Evolutionary conservation across 768 basidiomycete genomes (phyloP), one percentile per base, ranked within the genome.

Genomic region (Pholiota conissans): DNA sequence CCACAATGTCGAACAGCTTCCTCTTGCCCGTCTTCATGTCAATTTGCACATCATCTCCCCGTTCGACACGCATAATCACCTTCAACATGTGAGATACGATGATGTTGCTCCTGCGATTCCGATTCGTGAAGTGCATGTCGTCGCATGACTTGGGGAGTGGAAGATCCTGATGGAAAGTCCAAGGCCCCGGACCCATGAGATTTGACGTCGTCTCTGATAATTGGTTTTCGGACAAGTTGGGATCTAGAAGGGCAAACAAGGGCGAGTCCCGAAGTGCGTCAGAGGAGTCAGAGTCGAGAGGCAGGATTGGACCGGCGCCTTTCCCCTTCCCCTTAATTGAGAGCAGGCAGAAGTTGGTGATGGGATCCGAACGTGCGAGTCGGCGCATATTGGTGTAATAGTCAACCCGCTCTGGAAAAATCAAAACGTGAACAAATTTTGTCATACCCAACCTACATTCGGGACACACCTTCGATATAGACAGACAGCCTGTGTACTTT

Each of bases 1-100:
- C 83, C 27, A 90, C 84, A 62, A 95, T 91, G 69, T 95, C 95
- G 69, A 89, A 93, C 65, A 91, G 70, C 73, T 92, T 96, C 61
- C 84, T 80, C 71, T 82, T 89, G 32, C 90, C 89, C 32, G 79
- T 76, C 69, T 86, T 87, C 6, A 79, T 61, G 67, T 91, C 90
- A 2, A 86, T 52, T 14, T 78, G 74, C 20, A 68, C 63, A 64
- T 91, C 87, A 61, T 93, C 92, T 3, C 90, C 91, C 22, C 89
- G 80, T 72, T 94, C 89, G 14, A 96, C 87, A 34, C 94, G 79
- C 55, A 98, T 82, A 27, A 90, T 79, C 49, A 93, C 80, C 76
- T 93, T 95, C 53, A 99, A 76, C 49, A 77, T 72, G 69, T 99
- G 96, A 0, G 79, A 74, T 35, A 97, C 81, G 14, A 78, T 73